phyloP scores from a whole-genome alignment of 1,139 yeast species.

The Saccharomycopsis crataegensis region DNA sequence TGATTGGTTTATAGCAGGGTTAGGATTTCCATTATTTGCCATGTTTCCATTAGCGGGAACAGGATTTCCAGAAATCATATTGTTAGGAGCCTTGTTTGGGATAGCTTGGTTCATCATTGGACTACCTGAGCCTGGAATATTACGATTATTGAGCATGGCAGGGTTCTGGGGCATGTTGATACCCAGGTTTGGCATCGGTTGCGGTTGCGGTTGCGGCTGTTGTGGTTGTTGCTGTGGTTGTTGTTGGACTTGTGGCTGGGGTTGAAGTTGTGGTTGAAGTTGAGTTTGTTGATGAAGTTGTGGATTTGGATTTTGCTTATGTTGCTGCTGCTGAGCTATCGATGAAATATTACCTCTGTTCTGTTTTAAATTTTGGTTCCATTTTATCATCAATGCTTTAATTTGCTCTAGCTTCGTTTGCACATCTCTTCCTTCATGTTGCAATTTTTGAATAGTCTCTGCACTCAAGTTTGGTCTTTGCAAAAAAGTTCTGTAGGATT shows the following conservation, averaged over 20 bases:
- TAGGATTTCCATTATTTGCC: neutral
- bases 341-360: conserved; percentile 12
- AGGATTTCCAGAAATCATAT: no score
- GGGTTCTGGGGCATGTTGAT: neutral
- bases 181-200: neutral
- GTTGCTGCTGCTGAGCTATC: conserved; percentile 21
- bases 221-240: conserved; percentile 1
- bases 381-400: conserved; percentile 6
- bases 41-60: neutral
- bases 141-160: neutral
- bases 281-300: conserved; percentile 21
- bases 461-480: conserved; percentile 11
- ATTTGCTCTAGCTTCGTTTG: conserved; percentile 12
- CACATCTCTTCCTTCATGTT: conserved; percentile 1
- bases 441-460: conserved; percentile 7
- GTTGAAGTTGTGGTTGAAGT: conserved; percentile 20
- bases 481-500: neutral
- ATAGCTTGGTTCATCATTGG: no score
- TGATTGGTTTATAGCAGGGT: conserved; percentile 14
- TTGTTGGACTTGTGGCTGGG: conserved; percentile 18
- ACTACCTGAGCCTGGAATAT: neutral
- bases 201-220: neutral
- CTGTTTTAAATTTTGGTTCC: conserved; percentile 11
- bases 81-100: no score
- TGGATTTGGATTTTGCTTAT: conserved; percentile 8